Evolutionary conservation across 1,284 basidiomycete species (phyloP).

Genomic region (Tilletia walkeri): DNA sequence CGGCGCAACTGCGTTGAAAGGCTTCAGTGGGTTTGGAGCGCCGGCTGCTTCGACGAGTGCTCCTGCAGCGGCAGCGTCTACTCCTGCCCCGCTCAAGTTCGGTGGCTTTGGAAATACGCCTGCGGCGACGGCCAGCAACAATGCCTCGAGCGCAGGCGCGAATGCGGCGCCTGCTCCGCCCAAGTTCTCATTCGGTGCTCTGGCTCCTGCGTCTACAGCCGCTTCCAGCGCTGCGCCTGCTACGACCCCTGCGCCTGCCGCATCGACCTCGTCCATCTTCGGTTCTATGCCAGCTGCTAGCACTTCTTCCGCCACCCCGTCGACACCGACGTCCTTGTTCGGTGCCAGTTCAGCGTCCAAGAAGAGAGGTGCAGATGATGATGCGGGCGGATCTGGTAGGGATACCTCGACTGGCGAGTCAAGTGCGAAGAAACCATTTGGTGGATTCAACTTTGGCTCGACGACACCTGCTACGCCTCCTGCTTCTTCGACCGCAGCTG

Average conservation of each 20-base stretch:
- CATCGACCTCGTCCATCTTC: neutral
- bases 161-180: neutral
- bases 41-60: neutral
- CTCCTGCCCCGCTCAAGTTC: neutral
- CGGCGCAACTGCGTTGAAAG: neutral
- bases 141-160: neutral
- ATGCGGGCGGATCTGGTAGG: neutral
- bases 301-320: neutral
- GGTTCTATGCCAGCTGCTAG: neutral
- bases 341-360: neutral
- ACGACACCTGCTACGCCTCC: neutral
- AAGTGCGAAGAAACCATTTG: neutral
- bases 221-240: neutral
- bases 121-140: neutral
- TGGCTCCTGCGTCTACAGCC: no score
- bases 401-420: neutral
- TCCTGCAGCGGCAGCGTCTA: neutral
- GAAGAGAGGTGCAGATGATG: neutral
- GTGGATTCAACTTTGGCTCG: neutral
- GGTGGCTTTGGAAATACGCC: neutral
- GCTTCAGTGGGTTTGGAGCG: neutral
- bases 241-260: neutral
- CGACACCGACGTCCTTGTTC: constrained; percentile 4
- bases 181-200: neutral
- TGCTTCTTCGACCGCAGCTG: neutral